Percentiles rank a stretch among this genome's conserved stretches.
Conservation (phyloP, 805 yeast genomes). For the Saccharomycopsis sp. region DNA sequence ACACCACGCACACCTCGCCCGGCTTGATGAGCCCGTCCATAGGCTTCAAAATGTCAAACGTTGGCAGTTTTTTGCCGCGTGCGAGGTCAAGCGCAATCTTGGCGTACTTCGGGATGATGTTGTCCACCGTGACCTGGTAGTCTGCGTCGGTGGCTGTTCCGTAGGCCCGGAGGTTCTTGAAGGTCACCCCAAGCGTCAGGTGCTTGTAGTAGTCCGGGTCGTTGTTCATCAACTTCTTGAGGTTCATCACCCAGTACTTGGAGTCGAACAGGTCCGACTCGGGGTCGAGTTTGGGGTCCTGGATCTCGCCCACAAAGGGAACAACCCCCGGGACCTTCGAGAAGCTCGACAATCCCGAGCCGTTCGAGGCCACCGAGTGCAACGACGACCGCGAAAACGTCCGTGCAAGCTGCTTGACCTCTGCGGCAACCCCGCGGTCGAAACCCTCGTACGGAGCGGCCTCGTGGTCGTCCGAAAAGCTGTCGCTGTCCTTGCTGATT, state of each 20-base stretch:
- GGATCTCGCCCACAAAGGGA: slow-evolving; percentile 31
- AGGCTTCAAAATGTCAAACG: slow-evolving; percentile 41
- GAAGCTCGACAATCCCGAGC: slow-evolving; percentile 40
- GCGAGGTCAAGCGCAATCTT: slow-evolving; percentile 32
- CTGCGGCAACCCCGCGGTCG: slow-evolving; percentile 28
- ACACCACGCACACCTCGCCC: slow-evolving; percentile 64
- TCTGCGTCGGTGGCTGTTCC: slow-evolving; percentile 66
- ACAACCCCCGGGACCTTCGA: slow-evolving; percentile 44
- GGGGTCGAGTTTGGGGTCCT: slow-evolving; percentile 50
- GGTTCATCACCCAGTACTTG: slow-evolving; percentile 60
- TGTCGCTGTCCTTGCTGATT: slow-evolving; percentile 1
- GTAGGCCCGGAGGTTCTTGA: slow-evolving; percentile 49
- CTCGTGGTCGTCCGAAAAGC: slow-evolving; percentile 2
- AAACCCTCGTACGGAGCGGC: slow-evolving; percentile 32
- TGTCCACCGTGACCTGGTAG: slow-evolving; percentile 44
- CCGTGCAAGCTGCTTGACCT: slow-evolving; percentile 37
- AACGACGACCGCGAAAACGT: slow-evolving; percentile 27
- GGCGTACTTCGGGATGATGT: slow-evolving; percentile 12
- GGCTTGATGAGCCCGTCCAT: slow-evolving; percentile 54
- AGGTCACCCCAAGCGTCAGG: slow-evolving; percentile 51
- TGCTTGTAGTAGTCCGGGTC: slow-evolving; percentile 63
- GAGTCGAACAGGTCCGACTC: slow-evolving; percentile 50
- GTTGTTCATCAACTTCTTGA: slow-evolving; percentile 43
- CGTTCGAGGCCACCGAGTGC: slow-evolving; percentile 22
- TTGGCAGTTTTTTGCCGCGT: slow-evolving; percentile 24